A percentile compares a stretch with the other conserved stretches of the same genome.
These are phyloP conservation scores for Linderina pennispora DNA, from an alignment of 192 early-diverging fungal genomes.

Conservation along the genomic window DNA sequence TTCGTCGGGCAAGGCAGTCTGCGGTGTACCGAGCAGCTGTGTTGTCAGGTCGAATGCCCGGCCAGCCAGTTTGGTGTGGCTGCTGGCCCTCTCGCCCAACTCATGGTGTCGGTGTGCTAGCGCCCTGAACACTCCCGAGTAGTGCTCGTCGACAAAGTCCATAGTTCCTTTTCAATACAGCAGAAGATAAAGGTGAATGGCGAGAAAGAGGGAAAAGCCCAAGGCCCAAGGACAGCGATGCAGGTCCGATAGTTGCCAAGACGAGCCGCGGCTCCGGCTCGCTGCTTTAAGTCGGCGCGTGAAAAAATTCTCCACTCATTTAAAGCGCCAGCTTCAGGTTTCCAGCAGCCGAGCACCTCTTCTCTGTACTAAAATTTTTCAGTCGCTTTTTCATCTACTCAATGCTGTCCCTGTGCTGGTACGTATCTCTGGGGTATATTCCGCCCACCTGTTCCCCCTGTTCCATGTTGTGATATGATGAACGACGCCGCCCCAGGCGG, in stretches of 20 bases:
- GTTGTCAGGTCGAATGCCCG: constrained; percentile 31
- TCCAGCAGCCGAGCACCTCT: background rate
- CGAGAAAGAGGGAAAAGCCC: background rate
- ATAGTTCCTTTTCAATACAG: constrained; percentile 5
- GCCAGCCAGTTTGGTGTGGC: constrained; percentile 7
- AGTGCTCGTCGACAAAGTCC: constrained; percentile 46
- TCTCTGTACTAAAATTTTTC: background rate
- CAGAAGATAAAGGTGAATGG: background rate
- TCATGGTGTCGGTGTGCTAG: constrained; percentile 3
- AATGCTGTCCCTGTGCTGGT: too few relatives aligned
- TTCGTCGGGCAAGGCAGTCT: background rate
- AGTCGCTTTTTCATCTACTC: background rate
- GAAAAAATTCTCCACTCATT: background rate
- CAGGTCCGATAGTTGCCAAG: too few relatives aligned
- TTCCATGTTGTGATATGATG: too few relatives aligned
- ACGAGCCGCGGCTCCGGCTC: too few relatives aligned
- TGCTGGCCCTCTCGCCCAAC: background rate
- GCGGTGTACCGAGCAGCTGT: constrained; percentile 1
- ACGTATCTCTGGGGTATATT: constrained; percentile 13
- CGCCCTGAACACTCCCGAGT: constrained; percentile 19
- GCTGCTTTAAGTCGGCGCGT: background rate
- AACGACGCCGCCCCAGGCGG: constrained; percentile 48
- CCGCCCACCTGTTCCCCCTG: too few relatives aligned
- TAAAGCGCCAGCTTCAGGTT: background rate
- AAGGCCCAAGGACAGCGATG: too few relatives aligned